These are phyloP conservation scores for Phlegmacium glaucopus DNA, from an alignment of 768 basidiomycete genomes.

Conservation along the genomic window DNA sequence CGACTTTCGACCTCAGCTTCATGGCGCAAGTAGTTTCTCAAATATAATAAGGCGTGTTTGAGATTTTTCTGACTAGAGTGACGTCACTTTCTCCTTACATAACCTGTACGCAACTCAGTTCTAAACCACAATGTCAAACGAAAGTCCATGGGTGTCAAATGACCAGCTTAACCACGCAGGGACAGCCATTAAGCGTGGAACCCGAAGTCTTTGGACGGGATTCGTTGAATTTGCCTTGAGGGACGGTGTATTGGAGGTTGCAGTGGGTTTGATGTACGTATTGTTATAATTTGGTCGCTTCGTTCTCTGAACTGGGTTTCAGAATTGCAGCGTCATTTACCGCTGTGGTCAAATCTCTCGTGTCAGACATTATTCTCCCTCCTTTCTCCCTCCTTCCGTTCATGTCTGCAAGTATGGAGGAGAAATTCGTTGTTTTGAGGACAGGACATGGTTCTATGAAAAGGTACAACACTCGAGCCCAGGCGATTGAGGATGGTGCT, in stretches of 20 bases:
- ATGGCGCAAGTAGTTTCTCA: too few species aligned
- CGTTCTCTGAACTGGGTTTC: background rate
- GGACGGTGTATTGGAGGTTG: conserved; percentile 45
- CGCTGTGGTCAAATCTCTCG: conserved; percentile 37
- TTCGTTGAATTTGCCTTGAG: conserved; percentile 31
- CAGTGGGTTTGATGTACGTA: conserved; percentile 40
- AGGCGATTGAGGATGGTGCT: conserved; percentile 43
- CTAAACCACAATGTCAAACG: background rate
- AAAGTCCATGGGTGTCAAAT: conserved; percentile 11
- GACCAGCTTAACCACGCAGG: conserved; percentile 19
- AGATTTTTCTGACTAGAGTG: too few species aligned
- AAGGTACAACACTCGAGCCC: conserved; percentile 41
- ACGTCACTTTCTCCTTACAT: too few species aligned
- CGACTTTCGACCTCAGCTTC: too few species aligned
- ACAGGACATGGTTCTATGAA: conserved; percentile 27
- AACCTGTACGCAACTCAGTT: too few species aligned
- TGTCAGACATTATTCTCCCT: conserved; percentile 40
- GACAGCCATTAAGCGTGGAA: conserved; percentile 12
- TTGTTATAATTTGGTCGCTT: background rate
- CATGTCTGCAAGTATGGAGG: conserved; percentile 38
- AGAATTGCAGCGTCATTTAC: conserved; percentile 40
- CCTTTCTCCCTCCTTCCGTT: conserved; percentile 40
- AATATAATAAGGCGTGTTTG: too few species aligned
- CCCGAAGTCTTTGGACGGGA: conserved; percentile 26
- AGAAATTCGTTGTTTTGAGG: conserved; percentile 38